A percentile compares a stretch with the other conserved stretches of the same genome.
Conservation (phyloP, 768 basidiomycete species). For the Hemileccinum rubropunctum region DNA sequence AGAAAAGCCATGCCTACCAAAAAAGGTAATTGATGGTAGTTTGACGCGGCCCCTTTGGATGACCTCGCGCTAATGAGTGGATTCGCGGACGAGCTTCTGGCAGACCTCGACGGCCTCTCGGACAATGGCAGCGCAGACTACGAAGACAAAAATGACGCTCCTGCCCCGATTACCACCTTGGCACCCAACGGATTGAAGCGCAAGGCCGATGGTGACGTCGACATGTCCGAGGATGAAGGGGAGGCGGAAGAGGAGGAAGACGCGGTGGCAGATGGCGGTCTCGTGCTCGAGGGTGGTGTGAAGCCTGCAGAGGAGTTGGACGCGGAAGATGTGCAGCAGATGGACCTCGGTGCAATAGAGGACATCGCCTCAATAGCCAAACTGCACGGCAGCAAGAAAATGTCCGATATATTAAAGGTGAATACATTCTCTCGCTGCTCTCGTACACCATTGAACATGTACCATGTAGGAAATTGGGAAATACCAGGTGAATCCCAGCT, state of each 20-base stretch:
- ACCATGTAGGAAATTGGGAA: constrained; percentile 78
- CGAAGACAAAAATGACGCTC: constrained; percentile 38
- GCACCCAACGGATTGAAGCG: constrained; percentile 50
- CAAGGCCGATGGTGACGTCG: constrained; percentile 53
- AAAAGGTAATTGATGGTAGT: constrained; percentile 4
- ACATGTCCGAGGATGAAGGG: constrained; percentile 56
- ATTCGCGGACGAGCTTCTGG: constrained; percentile 89
- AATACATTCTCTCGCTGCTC: constrained; percentile 5
- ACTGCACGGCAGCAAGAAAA: constrained; percentile 81
- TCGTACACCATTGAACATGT: not conserved
- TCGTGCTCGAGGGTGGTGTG: constrained; percentile 84
- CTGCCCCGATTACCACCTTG: constrained; percentile 17
- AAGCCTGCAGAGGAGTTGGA: constrained; percentile 96
- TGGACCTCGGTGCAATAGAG: constrained; percentile 83
- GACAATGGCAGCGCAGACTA: constrained; percentile 56
- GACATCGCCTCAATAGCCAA: constrained; percentile 89
- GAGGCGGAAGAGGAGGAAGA: constrained; percentile 40
- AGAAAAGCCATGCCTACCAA: not conserved
- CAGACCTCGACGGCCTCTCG: constrained; percentile 86
- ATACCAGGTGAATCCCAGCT: constrained; percentile 76
- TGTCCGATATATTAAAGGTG: constrained; percentile 85
- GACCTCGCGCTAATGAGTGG: constrained; percentile 56
- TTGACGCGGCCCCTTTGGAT: not conserved
- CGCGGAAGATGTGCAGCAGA: constrained; percentile 88
- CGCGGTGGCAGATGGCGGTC: constrained; percentile 44